phyloP scores from a whole-genome alignment of 163 green algal species.

The Smithsoniella earleae region DNA sequence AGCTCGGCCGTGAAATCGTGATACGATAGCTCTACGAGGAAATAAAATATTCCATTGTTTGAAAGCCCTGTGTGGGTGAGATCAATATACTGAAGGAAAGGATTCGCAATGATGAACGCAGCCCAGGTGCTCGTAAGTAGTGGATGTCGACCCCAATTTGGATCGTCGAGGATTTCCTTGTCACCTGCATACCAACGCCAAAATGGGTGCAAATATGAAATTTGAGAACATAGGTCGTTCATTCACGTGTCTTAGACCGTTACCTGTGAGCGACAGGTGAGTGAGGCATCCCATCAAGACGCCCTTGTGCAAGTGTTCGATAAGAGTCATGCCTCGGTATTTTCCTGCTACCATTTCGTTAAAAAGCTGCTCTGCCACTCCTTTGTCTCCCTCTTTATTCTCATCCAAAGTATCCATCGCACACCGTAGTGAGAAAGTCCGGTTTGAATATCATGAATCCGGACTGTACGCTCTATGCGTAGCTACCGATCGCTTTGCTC shows the following conservation, averaged over 20 bases:
- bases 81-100: conserved; percentile 8
- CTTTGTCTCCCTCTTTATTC: no score
- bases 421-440: no score
- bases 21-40: conserved; percentile 9
- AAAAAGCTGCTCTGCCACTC: no score
- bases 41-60: conserved; percentile 22
- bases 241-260: neutral
- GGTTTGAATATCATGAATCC: no score
- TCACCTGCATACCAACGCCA: neutral
- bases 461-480: no score
- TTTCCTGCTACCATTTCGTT: no score
- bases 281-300: conserved; percentile 27
- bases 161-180: neutral
- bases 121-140: conserved; percentile 7
- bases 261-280: conserved; percentile 23
- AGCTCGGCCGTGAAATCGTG: neutral
- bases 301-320: neutral
- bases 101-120: conserved; percentile 11
- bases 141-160: neutral
- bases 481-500: no score
- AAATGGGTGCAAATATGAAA: no score
- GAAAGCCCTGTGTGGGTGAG: conserved; percentile 6
- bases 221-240: neutral
- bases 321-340: neutral
- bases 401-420: no score